Base-by-base conservation (phyloP, 257 asterid species). In the Hygrophila difformis region DNA sequence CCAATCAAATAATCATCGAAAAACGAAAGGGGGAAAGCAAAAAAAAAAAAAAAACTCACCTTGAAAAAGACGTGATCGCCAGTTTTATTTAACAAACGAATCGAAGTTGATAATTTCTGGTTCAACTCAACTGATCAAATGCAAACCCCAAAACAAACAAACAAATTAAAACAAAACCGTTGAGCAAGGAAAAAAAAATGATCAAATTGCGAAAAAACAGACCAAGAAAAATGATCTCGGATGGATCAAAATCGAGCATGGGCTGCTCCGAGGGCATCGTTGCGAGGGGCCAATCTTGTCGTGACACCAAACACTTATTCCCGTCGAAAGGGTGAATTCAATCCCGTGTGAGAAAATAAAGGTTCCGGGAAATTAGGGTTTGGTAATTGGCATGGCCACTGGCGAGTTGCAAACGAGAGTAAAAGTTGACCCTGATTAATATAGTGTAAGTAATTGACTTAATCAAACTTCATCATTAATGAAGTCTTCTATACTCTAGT, bases 31-130 rank as follows among this genome's bases (percentile, higher is more conserved):
- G n/a, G n/a, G n/a, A n/a, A n/a, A n/a, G n/a, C n/a, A n/a, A n/a
- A n/a, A n/a, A n/a, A n/a, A n/a, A n/a, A n/a, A 21, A 24, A 43
- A 2, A 35, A 59, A 49, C 13, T 35, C 59, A 79, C 94, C 87
- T 83, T 83, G 36, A 64, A 83, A 11, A 87, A 84, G 17, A 77
- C 78, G 59, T 60, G 62, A 28, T 55, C 39, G 18, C 72, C 64
- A 22, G 84, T 69, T 39, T 46, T 56, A 57, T 81, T 81, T 11
- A 68, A 60, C 56, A 81, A 60, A 22, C 59, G 70, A 51, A 81
- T 51, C 6, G 82, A 64, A 68, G 80, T 64, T 1, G 82, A 65
- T 53, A 68, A 66, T 59, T 75, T 71, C 53, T 64, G 72, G 73
- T 62, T 70, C 61, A 58, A 66, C 65, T 77, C 87, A 59, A 70